These are phyloP conservation scores for Saraca asoca DNA, from an alignment of 331 rosid species.

Conservation along the genomic window DNA sequence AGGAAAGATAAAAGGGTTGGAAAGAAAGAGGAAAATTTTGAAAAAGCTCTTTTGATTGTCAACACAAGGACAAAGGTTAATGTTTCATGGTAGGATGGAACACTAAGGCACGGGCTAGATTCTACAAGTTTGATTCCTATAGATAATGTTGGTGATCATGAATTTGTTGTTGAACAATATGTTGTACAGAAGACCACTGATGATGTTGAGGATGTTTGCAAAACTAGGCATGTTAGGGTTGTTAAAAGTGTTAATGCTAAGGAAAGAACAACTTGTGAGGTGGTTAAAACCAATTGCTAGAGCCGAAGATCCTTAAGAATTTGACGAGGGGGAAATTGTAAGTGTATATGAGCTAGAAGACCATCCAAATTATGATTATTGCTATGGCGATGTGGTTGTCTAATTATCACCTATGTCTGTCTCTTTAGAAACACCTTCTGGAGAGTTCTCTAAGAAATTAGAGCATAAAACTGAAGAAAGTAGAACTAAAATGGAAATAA, in stretches of 20 bases:
- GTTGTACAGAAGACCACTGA: constrained; percentile 93
- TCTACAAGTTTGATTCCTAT: constrained; percentile 79
- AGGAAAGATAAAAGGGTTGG: constrained; percentile 85
- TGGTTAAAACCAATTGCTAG: constrained; percentile 79
- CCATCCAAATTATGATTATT: constrained; percentile 95
- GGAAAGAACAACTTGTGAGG: constrained; percentile 88
- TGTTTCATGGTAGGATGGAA: constrained; percentile 97
- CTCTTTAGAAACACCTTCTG: constrained; percentile 49
- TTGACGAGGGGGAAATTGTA: constrained; percentile 80
- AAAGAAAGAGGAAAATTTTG: constrained; percentile 89
- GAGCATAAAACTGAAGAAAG: constrained; percentile 47
- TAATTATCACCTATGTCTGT: constrained; percentile 71
- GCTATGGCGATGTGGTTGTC: constrained; percentile 97
- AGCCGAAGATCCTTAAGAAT: constrained; percentile 89
- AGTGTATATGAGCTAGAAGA: constrained; percentile 97
- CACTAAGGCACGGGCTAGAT: constrained; percentile 46
- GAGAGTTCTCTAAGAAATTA: constrained; percentile 48
- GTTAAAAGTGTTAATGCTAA: constrained; percentile 89
- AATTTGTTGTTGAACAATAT: constrained; percentile 93
- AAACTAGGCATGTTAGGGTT: constrained; percentile 86
- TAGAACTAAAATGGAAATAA: constrained; percentile 41
- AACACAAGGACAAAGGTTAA: constrained; percentile 79
- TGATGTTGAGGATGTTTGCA: constrained; percentile 59
- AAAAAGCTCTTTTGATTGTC: constrained; percentile 80
- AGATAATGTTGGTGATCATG: constrained; percentile 95